A percentile compares a stretch with the other conserved stretches of the same genome.
These are phyloP conservation scores for Paraleonurus japonicus DNA, from an alignment of 257 asterid genomes.

Conservation along the genomic window DNA sequence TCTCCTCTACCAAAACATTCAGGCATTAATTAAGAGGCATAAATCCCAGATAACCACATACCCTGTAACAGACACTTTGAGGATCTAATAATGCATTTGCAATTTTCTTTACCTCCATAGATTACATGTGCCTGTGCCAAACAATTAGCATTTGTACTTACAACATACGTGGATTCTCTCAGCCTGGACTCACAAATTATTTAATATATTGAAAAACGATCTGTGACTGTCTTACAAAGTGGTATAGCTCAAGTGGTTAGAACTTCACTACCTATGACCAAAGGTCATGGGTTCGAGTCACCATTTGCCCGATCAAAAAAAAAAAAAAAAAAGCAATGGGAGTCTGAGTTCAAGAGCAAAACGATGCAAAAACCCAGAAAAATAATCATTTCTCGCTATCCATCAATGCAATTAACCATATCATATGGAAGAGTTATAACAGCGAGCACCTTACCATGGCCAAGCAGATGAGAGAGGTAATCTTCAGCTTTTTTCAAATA, in stretches of 20 bases:
- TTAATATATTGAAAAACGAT: background rate
- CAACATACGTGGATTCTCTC: background rate
- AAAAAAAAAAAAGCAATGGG: background rate
- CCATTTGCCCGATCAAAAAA: too few relatives aligned
- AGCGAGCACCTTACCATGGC: constrained; percentile 68
- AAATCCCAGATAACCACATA: background rate
- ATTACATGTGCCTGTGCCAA: background rate
- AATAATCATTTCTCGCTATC: background rate
- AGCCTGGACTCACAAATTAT: background rate
- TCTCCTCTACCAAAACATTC: background rate
- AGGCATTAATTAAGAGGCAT: background rate
- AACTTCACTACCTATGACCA: too few relatives aligned
- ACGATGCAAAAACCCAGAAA: constrained; percentile 14
- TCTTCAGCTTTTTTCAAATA: constrained; percentile 91
- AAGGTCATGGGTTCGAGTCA: too few relatives aligned
- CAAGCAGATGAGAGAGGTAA: constrained; percentile 91
- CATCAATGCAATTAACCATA: background rate
- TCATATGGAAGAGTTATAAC: background rate
- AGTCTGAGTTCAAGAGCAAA: constrained; percentile 8
- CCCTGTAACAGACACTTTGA: background rate
- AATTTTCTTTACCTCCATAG: background rate
- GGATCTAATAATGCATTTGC: background rate
- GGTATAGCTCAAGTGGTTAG: too few relatives aligned
- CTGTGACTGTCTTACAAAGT: background rate
- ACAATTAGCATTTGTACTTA: background rate